phyloP scores from a whole-genome alignment of 768 basidiomycete species.

The Lentinula lateritia region DNA sequence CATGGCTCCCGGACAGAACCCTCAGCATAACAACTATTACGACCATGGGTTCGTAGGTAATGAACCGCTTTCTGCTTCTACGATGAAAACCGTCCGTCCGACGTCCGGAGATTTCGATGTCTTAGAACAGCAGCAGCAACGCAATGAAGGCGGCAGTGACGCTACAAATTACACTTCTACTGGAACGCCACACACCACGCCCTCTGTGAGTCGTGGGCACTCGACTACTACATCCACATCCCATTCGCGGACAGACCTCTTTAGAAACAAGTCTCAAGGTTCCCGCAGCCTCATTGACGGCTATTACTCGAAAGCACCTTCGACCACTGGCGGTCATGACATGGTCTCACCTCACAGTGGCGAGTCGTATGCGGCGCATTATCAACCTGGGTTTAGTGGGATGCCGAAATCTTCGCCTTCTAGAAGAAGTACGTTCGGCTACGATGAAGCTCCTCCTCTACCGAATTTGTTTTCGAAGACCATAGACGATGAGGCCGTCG shows the following conservation, averaged over 20 bases:
- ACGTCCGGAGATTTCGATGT: neutral
- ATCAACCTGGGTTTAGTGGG: conserved; percentile 4
- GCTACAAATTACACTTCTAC: neutral
- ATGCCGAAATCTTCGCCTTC: neutral
- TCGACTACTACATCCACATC: neutral
- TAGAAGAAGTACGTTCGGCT: neutral
- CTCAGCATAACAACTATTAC: neutral
- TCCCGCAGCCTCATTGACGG: conserved; percentile 4
- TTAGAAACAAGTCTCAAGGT: conserved; percentile 1
- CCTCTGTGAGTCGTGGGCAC: neutral
- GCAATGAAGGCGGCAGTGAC: neutral
- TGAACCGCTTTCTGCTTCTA: neutral
- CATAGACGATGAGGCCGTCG: neutral
- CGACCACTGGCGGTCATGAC: neutral
- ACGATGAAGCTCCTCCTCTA: neutral
- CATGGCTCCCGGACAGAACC: neutral
- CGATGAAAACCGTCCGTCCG: neutral
- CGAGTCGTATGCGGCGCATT: conserved; percentile 4
- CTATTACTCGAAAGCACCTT: conserved; percentile 1
- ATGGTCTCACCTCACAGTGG: neutral
- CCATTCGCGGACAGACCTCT: neutral
- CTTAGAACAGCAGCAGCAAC: neutral
- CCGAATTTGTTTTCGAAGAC: neutral
- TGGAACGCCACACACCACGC: neutral
- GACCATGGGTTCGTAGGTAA: neutral